These are phyloP conservation scores for Aspergillus homomorphus DNA, from an alignment of 495 filamentous ascomycete species.

Conservation along the genomic window DNA sequence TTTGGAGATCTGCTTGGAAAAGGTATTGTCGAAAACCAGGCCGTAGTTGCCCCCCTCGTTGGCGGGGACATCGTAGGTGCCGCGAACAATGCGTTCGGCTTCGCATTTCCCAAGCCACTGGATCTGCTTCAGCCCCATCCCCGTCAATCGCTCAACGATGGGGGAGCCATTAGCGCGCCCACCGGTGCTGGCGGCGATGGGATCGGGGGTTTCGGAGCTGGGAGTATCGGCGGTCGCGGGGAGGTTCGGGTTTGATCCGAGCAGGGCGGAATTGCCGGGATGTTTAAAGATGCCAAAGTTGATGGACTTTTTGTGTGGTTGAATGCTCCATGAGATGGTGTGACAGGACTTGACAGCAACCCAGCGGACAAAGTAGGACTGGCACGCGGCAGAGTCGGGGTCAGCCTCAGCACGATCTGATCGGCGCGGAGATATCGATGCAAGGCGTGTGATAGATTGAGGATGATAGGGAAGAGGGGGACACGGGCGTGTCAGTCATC, in stretches of 20 bases:
- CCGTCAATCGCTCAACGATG: constrained; percentile 75
- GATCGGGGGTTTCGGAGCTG: constrained; percentile 44
- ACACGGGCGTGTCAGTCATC: constrained; percentile 3
- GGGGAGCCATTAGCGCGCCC: constrained; percentile 47
- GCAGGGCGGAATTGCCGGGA: constrained; percentile 62
- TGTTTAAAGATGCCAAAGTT: constrained; percentile 98
- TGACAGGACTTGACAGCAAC: constrained; percentile 82
- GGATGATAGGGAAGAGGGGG: neutral
- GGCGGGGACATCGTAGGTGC: constrained; percentile 72
- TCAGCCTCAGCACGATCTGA: constrained; percentile 1
- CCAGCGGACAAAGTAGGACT: constrained; percentile 99
- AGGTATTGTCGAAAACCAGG: constrained; percentile 97
- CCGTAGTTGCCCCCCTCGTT: constrained; percentile 89
- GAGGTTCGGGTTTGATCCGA: constrained; percentile 44
- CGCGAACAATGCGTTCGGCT: constrained; percentile 91
- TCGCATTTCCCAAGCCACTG: constrained; percentile 94
- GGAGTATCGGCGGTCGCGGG: constrained; percentile 37
- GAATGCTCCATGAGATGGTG: constrained; percentile 96
- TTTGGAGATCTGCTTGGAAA: constrained; percentile 93
- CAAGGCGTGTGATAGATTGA: neutral
- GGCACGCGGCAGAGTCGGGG: constrained; percentile 4
- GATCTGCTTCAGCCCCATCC: constrained; percentile 79
- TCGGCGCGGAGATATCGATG: neutral
- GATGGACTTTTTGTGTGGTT: constrained; percentile 95
- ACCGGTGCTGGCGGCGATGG: constrained; percentile 33